Evolutionary conservation across 768 basidiomycete species (phyloP), one percentile per base, ranked within the genome.

Genomic region (Amanita phalloides): DNA sequence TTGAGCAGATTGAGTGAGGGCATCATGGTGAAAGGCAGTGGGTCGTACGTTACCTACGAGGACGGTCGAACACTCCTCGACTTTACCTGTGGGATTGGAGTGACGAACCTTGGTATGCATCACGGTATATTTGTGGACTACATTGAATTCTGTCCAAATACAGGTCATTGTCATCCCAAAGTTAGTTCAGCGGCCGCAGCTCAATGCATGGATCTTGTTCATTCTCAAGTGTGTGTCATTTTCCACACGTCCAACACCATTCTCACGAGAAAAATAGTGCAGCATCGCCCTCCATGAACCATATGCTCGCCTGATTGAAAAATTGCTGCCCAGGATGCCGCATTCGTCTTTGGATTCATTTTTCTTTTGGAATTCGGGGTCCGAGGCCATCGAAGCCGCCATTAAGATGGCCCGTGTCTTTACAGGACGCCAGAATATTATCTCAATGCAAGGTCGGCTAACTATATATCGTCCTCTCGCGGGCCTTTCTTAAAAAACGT

Each of bases 311-410:
- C 86, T 97, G 59, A 86, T 97, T 61, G 79, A 95, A 64, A 78
- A 77, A 50, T 76, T 97, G 6, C 68, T 95, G 10, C 89, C 92
- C 0, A 69, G 86, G 53, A 93, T 98, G 92, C 94, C 94, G 2
- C 71, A 94, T 67, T 76, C 82, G 0, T 93, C 91, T 1, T 75
- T 98, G 30, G 87, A 95, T 64, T 90, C 90, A 23, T 97, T 97
- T 76, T 96, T 93, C 78, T 90, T 96, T 68, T 90, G 88, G 87
- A 97, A 90, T 71, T 94, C 92, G 2, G 95, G 95, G 2, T 84
- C 90, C 0, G 95, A 98, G 66, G 95, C 93, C 1, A 77, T 92
- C 41, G 94, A 96, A 67, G 90, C 82, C 0, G 76, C 91, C 2
- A 67, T 98, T 56, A 97, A 96, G 70, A 82, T 97, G 71, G 86